A percentile compares a stretch with the other conserved stretches of the same genome.
These are phyloP conservation scores for Blastobotrys terrestris DNA, from an alignment of 805 yeast genomes.

Conservation along the genomic window DNA sequence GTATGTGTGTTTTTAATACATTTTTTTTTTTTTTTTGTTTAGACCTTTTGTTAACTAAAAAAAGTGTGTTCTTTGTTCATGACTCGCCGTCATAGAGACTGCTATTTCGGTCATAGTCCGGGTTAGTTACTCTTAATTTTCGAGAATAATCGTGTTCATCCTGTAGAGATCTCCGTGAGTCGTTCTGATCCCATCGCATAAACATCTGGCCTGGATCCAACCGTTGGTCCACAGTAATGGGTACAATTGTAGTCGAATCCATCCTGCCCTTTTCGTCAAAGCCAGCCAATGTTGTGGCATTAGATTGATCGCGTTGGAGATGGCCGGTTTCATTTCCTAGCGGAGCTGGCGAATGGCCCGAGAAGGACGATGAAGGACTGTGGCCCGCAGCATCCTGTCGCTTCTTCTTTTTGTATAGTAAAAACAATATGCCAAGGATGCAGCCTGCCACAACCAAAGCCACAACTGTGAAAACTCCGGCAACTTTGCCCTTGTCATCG, in stretches of 20 bases:
- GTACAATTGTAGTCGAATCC: conserved; percentile 27
- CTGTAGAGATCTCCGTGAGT: conserved; percentile 41
- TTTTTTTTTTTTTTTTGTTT: no score
- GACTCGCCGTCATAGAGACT: neutral
- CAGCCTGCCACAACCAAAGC: conserved; percentile 53
- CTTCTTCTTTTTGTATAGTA: conserved; percentile 27
- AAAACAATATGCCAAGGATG: conserved; percentile 39
- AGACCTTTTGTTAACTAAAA: neutral
- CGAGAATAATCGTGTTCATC: conserved; percentile 56
- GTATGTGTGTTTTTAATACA: no score
- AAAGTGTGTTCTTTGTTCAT: neutral
- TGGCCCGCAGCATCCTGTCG: conserved; percentile 14
- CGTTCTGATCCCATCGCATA: conserved; percentile 42
- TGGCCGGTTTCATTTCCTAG: neutral
- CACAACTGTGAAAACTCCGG: conserved; percentile 78
- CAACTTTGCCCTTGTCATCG: conserved; percentile 67
- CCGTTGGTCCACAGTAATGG: conserved; percentile 48
- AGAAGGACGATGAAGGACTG: conserved; percentile 11
- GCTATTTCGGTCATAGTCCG: conserved; percentile 19
- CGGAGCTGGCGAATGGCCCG: conserved; percentile 7
- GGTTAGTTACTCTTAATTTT: conserved; percentile 49
- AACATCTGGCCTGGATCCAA: conserved; percentile 52
- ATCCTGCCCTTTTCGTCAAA: conserved; percentile 25
- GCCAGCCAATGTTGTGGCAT: conserved; percentile 18
- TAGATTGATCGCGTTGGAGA: conserved; percentile 14